Base-by-base conservation (phyloP, 768 basidiomycete genomes). In the Dioszegia aurantiaca region DNA sequence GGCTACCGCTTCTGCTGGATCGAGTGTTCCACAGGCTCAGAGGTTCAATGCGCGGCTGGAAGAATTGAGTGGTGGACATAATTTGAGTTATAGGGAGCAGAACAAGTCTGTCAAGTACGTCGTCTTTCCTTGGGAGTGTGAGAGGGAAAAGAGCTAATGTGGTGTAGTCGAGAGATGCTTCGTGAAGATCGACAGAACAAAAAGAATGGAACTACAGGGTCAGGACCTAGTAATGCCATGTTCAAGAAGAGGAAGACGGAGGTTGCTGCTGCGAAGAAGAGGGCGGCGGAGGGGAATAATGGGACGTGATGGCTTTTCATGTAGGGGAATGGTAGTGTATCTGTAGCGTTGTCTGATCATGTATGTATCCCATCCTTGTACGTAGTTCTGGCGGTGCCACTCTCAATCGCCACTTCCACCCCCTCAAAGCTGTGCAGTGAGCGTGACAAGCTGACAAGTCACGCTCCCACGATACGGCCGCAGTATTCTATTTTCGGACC, bases 21-120 rank as follows among this genome's bases (percentile, higher is more conserved):
- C 9, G 6, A 14, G 33, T 12, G 40, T 67, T 23, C 60, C 58
- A 11, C 62, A 70, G 8, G 74, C 69, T 8, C 70, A 73, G 53
- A 55, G 75, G 30, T 75, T 72, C 53, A 73, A 66, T 4, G 76
- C 75, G 4, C 68, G 69, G 11, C 61, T 78, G 60, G 67, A 73
- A 42, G 70, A 72, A 37, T 40, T 78, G 36, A 64, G 63, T 53
- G 77, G 77, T 28, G 77, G 74, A 6, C 74, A 76, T 61, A 73
- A 76, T 57, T 65, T 78, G 68, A 72, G 69, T 61, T 78, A 78
- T 58, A 62, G 65, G 36, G 77, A 78, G 58, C 66, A 71, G 58
- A 76, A 74, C 44, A 77, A 73, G 62, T 67, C 65, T 39, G 57
- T 77, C 58, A 78, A 78, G 77, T 78, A 57, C 63, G 77, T 73